These are phyloP conservation scores for Penicillium canescens DNA, from an alignment of 495 filamentous ascomycete species.

Conservation along the genomic window DNA sequence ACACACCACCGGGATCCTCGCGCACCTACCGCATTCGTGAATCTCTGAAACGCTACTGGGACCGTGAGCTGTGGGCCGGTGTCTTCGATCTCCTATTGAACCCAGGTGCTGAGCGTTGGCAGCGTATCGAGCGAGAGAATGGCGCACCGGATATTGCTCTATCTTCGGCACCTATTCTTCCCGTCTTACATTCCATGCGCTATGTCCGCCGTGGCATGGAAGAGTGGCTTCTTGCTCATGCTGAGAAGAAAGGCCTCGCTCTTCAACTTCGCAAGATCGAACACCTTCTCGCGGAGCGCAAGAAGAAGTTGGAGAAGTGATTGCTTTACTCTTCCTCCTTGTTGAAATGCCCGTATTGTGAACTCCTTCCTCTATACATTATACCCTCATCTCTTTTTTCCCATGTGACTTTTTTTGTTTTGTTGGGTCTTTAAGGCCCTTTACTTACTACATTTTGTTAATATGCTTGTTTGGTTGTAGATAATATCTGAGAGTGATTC, in stretches of 20 bases:
- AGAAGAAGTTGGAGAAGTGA: conserved; percentile 49
- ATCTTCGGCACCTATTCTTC: conserved; percentile 45
- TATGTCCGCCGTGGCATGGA: conserved; percentile 78
- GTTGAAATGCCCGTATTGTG: conserved; percentile 1
- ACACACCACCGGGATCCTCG: conserved; percentile 11
- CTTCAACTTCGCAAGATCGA: conserved; percentile 63
- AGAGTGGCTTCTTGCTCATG: conserved; percentile 73
- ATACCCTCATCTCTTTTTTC: conserved; percentile 2
- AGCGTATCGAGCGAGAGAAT: conserved; percentile 60
- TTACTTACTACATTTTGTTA: background rate
- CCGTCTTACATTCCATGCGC: conserved; percentile 65
- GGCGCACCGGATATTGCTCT: conserved; percentile 16
- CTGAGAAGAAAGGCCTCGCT: conserved; percentile 72
- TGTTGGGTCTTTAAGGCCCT: background rate
- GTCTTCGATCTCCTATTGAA: conserved; percentile 88
- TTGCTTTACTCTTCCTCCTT: conserved; percentile 8
- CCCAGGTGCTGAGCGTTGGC: conserved; percentile 53
- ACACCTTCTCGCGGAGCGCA: conserved; percentile 65
- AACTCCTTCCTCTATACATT: conserved; percentile 1
- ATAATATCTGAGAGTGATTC: background rate
- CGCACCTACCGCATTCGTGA: conserved; percentile 71
- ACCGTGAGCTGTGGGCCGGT: conserved; percentile 82
- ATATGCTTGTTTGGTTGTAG: conserved; percentile 3
- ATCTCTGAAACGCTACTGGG: conserved; percentile 89
- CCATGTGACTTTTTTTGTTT: background rate